Evolutionary conservation across 495 filamentous ascomycete species (phyloP), one percentile per base, ranked within the genome.

Genomic region (Penicillium bovifimosum): DNA sequence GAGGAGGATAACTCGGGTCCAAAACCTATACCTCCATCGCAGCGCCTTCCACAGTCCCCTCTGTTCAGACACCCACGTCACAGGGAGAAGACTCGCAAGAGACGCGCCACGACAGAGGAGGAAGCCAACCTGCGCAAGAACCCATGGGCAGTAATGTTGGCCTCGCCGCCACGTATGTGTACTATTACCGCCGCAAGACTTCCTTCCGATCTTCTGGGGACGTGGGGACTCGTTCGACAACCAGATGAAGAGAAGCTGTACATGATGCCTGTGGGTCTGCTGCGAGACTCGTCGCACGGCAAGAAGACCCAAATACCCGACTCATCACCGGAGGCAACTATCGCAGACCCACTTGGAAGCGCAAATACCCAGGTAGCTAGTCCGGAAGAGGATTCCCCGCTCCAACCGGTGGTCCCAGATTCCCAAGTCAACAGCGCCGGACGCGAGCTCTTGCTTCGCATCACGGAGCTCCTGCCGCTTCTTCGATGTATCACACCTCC

Each of bases 131-230:
- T 77, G 6, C 11, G 29, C 13, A 54, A 63, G 5, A 76, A 77
- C 32, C 72, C 74, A n/a, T 77, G 73, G 73, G 74, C 74, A 5
- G 50, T 64, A 16, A 70, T 85, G 9, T 78, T 96, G 6, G 86
- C 85, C 13, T 82, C 80, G 0, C 82, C 84, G 0, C 34, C 81
- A 13, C 82, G 91, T 28, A 61, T 65, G 54, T 95, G 88, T 64
- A 31, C 66, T 2, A 34, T 81, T n/a, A 86, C 87, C 7, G 62
- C 60, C 0, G 58, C 63, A 1, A 59, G 76, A 2, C 58, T 92
- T 1, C 91, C 91, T 0, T 70, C 54, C 4, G 80, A 72, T 50
- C 81, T 95, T 47, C 69, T 91, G 10, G 78, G 83, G 29, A 73
- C 79, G 26, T 86, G 87, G 61, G 74, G 74, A 8, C 40, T 88